These are phyloP conservation scores for Suillus ampliporus DNA, from an alignment of 768 basidiomycete species.

Conservation along the genomic window DNA sequence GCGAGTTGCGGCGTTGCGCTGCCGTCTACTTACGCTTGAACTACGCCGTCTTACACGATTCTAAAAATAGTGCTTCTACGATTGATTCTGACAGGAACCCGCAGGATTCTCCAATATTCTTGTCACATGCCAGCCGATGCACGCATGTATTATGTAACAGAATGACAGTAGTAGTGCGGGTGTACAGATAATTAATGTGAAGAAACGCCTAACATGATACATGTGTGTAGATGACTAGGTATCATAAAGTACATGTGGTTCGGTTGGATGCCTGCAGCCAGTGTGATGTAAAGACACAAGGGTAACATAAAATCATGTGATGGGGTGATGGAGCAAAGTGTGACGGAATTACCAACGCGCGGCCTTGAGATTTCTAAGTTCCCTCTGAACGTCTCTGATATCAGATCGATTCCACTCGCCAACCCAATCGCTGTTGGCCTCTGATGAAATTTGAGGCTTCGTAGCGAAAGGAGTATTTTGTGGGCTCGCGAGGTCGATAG, in stretches of 20 bases:
- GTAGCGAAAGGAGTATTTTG: slow-evolving; percentile 1
- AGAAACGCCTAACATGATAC: slow-evolving; percentile 16
- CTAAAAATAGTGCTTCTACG: too few relatives aligned
- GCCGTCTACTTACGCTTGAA: too few relatives aligned
- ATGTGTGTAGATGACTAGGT: slow-evolving; percentile 12
- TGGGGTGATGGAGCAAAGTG: background rate
- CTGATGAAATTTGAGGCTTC: background rate
- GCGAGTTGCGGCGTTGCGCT: too few relatives aligned
- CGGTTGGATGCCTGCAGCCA: slow-evolving; percentile 27
- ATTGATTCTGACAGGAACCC: too few relatives aligned
- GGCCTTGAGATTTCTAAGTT: slow-evolving; percentile 37
- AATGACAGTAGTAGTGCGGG: slow-evolving; percentile 7
- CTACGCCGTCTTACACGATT: too few relatives aligned
- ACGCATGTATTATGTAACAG: slow-evolving; percentile 6
- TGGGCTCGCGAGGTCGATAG: slow-evolving; percentile 15
- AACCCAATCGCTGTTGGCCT: slow-evolving; percentile 33
- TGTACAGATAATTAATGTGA: slow-evolving; percentile 7
- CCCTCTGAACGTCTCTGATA: slow-evolving; percentile 45
- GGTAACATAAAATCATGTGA: background rate
- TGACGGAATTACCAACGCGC: background rate
- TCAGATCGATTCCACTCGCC: slow-evolving; percentile 49
- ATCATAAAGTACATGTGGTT: slow-evolving; percentile 9
- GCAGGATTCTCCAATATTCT: too few relatives aligned
- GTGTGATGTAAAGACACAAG: background rate
- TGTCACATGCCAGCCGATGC: too few relatives aligned